phyloP scores from a whole-genome alignment of 495 filamentous ascomycete genomes.

The Penicillium maclennaniae region DNA sequence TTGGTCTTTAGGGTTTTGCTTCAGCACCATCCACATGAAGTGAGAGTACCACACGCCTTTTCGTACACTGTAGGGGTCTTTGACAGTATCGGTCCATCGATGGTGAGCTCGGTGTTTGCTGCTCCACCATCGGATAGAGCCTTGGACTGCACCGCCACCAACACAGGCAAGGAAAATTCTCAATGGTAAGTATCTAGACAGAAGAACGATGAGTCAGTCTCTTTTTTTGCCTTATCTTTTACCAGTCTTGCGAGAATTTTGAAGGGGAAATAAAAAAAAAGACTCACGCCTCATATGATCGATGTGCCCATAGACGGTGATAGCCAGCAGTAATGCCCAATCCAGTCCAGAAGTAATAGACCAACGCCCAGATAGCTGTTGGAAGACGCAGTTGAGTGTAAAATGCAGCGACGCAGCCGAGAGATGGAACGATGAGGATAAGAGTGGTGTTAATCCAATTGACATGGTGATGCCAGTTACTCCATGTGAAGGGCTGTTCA shows the following conservation, averaged over 20 bases:
- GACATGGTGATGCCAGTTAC: conserved; percentile 88
- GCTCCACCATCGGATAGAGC: conserved; percentile 91
- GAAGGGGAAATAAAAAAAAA: background rate
- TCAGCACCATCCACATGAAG: conserved; percentile 81
- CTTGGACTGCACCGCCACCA: conserved; percentile 86
- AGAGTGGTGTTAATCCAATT: conserved; percentile 83
- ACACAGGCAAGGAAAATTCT: conserved; percentile 81
- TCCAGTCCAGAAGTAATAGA: conserved; percentile 84
- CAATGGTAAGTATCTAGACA: conserved; percentile 66
- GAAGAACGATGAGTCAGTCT: background rate
- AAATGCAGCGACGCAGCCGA: conserved; percentile 65
- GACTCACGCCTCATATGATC: conserved; percentile 54
- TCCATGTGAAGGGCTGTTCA: conserved; percentile 61
- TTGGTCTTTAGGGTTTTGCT: conserved; percentile 77
- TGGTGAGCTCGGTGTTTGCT: conserved; percentile 89
- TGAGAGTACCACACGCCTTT: conserved; percentile 92
- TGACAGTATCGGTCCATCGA: conserved; percentile 90
- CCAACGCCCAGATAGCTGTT: conserved; percentile 69
- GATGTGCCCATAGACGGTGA: conserved; percentile 81
- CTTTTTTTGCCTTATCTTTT: no score
- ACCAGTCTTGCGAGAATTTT: no score
- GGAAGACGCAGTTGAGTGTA: conserved; percentile 64
- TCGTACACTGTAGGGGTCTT: conserved; percentile 91
- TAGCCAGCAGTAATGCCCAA: conserved; percentile 74
- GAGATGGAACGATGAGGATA: conserved; percentile 73